Conservation (phyloP, 75 land plant genomes). For the Gnetum montanum region DNA sequence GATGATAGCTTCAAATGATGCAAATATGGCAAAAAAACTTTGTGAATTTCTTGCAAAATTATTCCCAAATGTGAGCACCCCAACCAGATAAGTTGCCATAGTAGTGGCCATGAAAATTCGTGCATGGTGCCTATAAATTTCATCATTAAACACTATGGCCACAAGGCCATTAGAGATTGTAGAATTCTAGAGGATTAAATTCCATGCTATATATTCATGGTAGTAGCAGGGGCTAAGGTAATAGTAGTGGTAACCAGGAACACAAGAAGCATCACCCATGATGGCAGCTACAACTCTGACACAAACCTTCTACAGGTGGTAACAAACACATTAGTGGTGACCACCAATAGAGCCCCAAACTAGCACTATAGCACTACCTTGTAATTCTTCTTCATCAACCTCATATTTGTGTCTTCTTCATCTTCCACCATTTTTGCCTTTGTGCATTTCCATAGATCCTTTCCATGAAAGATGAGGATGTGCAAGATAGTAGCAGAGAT, state of each 20-base stretch:
- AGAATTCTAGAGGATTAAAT: too few relatives aligned
- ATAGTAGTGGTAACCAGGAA: conserved; percentile 18
- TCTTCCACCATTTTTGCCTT: conserved; percentile 9
- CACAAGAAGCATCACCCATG: conserved; percentile 39
- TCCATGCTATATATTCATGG: conserved; percentile 47
- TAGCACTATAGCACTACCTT: conserved; percentile 36
- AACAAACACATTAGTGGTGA: conserved; percentile 16
- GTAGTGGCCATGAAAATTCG: too few relatives aligned
- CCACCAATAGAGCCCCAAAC: conserved; percentile 19
- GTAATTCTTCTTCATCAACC: conserved; percentile 54
- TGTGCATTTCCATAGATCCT: conserved; percentile 24
- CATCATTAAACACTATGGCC: too few relatives aligned
- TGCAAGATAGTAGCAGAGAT: conserved; percentile 18
- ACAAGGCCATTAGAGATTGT: too few relatives aligned
- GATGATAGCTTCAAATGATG: too few relatives aligned
- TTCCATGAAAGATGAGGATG: conserved; percentile 22
- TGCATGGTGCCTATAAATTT: too few relatives aligned
- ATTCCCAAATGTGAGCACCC: too few relatives aligned
- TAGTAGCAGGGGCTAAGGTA: conserved; percentile 42
- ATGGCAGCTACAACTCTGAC: conserved; percentile 38
- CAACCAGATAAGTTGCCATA: too few relatives aligned
- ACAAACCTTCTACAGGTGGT: conserved; percentile 24
- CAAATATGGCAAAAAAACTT: too few relatives aligned
- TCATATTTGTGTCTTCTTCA: conserved; percentile 39
- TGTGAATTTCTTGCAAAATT: too few relatives aligned